Evolutionary conservation across 257 asterid genomes (phyloP), one percentile per base, ranked within the genome.

Genomic region (Scutellaria barbata): DNA sequence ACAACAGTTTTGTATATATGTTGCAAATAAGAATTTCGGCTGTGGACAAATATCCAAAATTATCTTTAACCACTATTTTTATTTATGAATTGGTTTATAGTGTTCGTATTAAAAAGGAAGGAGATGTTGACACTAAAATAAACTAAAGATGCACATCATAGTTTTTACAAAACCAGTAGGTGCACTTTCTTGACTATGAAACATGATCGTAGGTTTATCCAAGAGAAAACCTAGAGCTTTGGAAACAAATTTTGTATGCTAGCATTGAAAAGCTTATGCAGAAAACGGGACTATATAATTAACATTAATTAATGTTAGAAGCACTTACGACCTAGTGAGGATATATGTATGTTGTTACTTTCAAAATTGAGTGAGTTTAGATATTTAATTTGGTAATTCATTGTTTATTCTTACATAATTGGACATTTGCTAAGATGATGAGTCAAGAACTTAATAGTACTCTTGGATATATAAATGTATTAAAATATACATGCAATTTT

Each of bases 201-300:
- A 39, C 12, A 47, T 64, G 7, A 47, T 64, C 39, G 16, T 14
- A 63, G 63, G 63, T 71, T 71, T 65, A 72, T 58, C 37, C 66
- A 43, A 71, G 73, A 64, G 51, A 55, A 58, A 55, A 76, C 72
- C 72, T 64, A 47, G 74, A 65, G 58, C 46, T 17, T 59, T 8
- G 65, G 52, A 16, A 48, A 59, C 53, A 51, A 10, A 63, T n/a
- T 62, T 70, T 70, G 76, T 63, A 76, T 47, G 52, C 8, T 76
- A 76, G 56, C 69, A 25, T 56, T 57, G 8, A 48, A 30, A 50
- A 71, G 59, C 46, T 69, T 62, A 20, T 63, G 57, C n/a, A 53
- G 3, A 33, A 50, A 10, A 5, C 39, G 3, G 43, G 61, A 5
- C 46, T 42, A 42, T 10, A 5, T 42, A 22, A 22, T 22, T 22